Conservation (phyloP, 2,329 filamentous ascomycete species). For the Sarocladium oryzae region DNA sequence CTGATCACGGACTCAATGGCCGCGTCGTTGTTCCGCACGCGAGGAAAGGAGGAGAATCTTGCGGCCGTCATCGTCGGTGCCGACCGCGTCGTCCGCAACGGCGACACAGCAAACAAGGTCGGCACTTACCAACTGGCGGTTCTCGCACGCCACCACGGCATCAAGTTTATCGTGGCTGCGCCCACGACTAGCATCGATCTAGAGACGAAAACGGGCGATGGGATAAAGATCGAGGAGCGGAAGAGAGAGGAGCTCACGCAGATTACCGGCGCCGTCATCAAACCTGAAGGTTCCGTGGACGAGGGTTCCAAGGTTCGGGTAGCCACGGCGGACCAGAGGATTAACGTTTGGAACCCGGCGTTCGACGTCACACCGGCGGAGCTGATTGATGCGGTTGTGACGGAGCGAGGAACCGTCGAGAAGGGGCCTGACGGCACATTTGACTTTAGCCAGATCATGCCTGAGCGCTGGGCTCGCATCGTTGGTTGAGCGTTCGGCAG, state of each 20-base stretch:
- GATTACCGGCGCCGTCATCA: slow-evolving; percentile 69
- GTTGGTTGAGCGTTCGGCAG: slow-evolving; percentile 13
- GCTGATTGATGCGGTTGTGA: slow-evolving; percentile 90
- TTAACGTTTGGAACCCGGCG: slow-evolving; percentile 91
- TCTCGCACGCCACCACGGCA: slow-evolving; percentile 77
- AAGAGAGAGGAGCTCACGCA: slow-evolving; percentile 75
- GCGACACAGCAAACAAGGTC: slow-evolving; percentile 98
- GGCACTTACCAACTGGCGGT: slow-evolving; percentile 91
- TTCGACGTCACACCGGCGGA: slow-evolving; percentile 91
- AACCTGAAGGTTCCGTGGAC: slow-evolving; percentile 57
- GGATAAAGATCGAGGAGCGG: slow-evolving; percentile 88
- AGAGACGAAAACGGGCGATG: slow-evolving; percentile 65
- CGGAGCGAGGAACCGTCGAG: slow-evolving; percentile 80
- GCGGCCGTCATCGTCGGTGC: slow-evolving; percentile 88
- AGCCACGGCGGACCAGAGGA: slow-evolving; percentile 70
- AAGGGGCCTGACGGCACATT: slow-evolving; percentile 69
- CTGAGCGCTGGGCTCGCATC: slow-evolving; percentile 43
- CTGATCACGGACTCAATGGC: slow-evolving; percentile 97
- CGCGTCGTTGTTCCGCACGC: slow-evolving; percentile 66
- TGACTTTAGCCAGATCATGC: slow-evolving; percentile 50
- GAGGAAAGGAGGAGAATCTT: slow-evolving; percentile 60
- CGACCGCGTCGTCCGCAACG: slow-evolving; percentile 90
- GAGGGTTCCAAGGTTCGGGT: slow-evolving; percentile 58
- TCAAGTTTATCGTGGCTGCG: slow-evolving; percentile 93
- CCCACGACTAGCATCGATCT: slow-evolving; percentile 93